Conservation (phyloP, 1,284 basidiomycete species). For the Ceratobasidium sp. region DNA sequence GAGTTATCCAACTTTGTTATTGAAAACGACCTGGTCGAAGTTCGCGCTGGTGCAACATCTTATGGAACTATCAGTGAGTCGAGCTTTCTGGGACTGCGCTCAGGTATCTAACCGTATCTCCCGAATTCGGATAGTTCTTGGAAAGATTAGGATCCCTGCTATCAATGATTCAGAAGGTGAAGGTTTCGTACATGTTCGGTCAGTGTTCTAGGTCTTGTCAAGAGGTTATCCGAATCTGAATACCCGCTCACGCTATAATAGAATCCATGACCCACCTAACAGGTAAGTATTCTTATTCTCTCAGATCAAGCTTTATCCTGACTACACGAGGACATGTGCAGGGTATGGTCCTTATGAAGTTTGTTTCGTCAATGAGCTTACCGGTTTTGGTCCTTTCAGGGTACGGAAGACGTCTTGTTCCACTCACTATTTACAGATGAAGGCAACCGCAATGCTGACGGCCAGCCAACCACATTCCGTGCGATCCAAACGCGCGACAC, state of each 20-base stretch:
- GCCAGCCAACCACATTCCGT: conserved; percentile 68
- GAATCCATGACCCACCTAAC: conserved; percentile 80
- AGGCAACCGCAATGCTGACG: conserved; percentile 65
- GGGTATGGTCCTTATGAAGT: not conserved
- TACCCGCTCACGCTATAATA: conserved; percentile 49
- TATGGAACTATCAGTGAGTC: conserved; percentile 70
- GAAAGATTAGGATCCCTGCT: conserved; percentile 78
- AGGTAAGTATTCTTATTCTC: conserved; percentile 49
- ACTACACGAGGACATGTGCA: not conserved
- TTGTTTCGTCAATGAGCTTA: not conserved
- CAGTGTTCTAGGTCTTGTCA: conserved; percentile 49
- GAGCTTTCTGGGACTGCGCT: not conserved
- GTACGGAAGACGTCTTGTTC: conserved; percentile 72
- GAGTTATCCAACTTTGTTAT: conserved; percentile 67
- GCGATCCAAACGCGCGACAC: conserved; percentile 71
- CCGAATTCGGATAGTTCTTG: conserved; percentile 61
- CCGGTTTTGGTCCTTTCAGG: conserved; percentile 59
- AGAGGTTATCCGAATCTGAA: not conserved
- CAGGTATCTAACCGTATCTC: not conserved
- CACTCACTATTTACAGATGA: conserved; percentile 80
- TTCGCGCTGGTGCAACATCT: conserved; percentile 61
- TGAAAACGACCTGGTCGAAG: conserved; percentile 55
- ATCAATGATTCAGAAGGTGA: conserved; percentile 70
- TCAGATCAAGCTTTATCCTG: not conserved
- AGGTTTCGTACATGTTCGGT: conserved; percentile 81